Base-by-base conservation (phyloP, 805 yeast genomes). In the Torulaspora quercuum region DNA sequence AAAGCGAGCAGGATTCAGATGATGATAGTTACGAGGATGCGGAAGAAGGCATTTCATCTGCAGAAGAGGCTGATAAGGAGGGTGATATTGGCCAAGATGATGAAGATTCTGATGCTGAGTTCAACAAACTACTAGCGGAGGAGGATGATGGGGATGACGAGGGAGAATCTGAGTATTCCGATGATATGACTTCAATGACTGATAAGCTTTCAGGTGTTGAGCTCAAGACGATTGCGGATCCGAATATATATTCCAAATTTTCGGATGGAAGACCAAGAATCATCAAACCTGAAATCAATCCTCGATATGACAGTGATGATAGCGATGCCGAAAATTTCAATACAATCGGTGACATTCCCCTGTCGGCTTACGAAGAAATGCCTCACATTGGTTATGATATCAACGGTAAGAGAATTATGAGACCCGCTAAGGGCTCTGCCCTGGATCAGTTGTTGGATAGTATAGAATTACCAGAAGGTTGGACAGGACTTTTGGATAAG, bases 381-480 rank as follows among this genome's bases (percentile, higher is more conserved):
- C 98, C 98, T 1, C 98, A 92, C 59, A 78, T 92, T 42, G 97
- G 98, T 40, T 92, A 92, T 62, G 90, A 87, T 60, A 89, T 92
- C 53, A 92, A 92, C 59, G 98, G 99, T 55, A 90, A 89, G 60
- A 78, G 98, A 57, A 89, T 92, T 57, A 90, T 92, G 97, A 78
- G 99, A 62, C 99, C 99, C 8, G 98, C 97, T 7, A 82, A 86
- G 53, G 95, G 97, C 9, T 79, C 94, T 40, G 98, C 97, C 1
- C 72, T 92, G 48, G 97, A 92, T 55, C 83, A 82, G 53, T 72
- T 92, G 45, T 68, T 92, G 47, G 98, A 90, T 55, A 71, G 80
- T 19, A 92, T 92, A 43, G 99, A 92, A 44, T 70, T 92, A 46
- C 98, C 98, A 9, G 94, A 86, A 64, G 98, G 98, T 16, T 92